Conservation (phyloP, 2,329 filamentous ascomycete species). For the Hypoxylon sp. region DNA sequence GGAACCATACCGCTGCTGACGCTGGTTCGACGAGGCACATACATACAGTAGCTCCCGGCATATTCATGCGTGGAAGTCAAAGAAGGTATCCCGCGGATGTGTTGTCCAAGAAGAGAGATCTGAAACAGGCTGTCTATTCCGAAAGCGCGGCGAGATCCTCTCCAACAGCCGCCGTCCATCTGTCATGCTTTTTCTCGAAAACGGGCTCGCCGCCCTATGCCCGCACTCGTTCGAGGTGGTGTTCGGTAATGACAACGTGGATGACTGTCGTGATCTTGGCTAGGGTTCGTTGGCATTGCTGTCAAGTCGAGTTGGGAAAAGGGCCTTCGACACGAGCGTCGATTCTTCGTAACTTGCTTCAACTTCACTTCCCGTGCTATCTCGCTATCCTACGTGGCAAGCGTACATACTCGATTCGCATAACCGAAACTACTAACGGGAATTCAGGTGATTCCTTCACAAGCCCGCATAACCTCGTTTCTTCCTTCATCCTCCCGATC, state of each 20-base stretch:
- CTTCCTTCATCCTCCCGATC: background rate
- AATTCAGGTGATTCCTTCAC: slow-evolving; percentile 7
- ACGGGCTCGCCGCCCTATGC: slow-evolving; percentile 1
- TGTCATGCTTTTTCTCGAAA: background rate
- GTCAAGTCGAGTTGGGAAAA: background rate
- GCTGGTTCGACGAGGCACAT: slow-evolving; percentile 3
- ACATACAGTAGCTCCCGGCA: slow-evolving; percentile 1
- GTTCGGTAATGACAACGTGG: background rate
- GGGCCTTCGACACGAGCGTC: background rate
- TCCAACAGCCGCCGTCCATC: slow-evolving; percentile 14
- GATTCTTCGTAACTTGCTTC: background rate
- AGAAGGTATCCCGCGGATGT: slow-evolving; percentile 3
- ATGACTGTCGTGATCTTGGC: background rate
- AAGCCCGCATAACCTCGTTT: slow-evolving; percentile 12
- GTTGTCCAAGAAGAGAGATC: slow-evolving; percentile 9
- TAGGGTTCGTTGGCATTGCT: slow-evolving; percentile 8
- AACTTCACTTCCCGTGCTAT: background rate
- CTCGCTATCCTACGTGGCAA: slow-evolving; percentile 28
- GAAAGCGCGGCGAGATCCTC: slow-evolving; percentile 1
- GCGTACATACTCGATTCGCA: slow-evolving; percentile 1
- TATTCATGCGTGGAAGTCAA: slow-evolving; percentile 4
- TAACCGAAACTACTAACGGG: background rate
- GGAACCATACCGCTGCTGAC: background rate
- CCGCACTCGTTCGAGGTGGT: background rate
- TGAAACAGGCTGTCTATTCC: slow-evolving; percentile 6